Evolutionary conservation across 2,329 filamentous ascomycete species (phyloP), one percentile per base, ranked within the genome.

Genomic region (Exophiala sp.): DNA sequence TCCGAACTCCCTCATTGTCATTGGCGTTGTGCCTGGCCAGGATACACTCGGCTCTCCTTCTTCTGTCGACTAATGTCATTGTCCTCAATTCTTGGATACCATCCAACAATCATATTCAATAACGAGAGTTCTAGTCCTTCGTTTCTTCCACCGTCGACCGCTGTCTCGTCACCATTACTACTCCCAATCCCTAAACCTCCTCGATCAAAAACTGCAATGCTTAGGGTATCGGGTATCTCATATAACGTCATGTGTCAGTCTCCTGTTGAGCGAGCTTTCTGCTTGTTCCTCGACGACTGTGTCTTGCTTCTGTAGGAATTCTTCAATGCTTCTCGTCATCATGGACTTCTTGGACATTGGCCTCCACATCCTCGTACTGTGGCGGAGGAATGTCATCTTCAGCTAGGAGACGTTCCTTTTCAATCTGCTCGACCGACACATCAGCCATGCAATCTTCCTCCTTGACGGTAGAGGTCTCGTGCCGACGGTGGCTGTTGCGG

Each of bases 381-480:
- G 57, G 62, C 50, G 71, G 71, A 11, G 64, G 64, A 16, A 68
- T 66, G 9, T 61, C 43, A 13, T 57, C 40, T 32, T 59, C 53
- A 19, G 38, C 37, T 37, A 73, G 66, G 47, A 73, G 60, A 27
- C 62, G 63, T 49, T 70, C 65, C 62, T 73, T 73, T 55, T 73
- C 71, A 13, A 53, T 52, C n/a, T 56, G 53, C 8, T 44, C 46
- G 32, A 56, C 27, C 8, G 50, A 45, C 37, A 62, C 58, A 23
- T 61, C 62, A n/a, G 65, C 63, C 14, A 66, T 69, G 27, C 64
- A 58, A 37, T n/a, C n/a, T n/a, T n/a, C n/a, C n/a, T n/a, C n/a
- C n/a, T n/a, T n/a, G n/a, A n/a, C n/a, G n/a, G n/a, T n/a, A n/a
- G n/a, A 65, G 61, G 40, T 59, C 48, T 22, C 55, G 21, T 60